Percentiles rank a stretch among this genome's conserved stretches.
These are phyloP conservation scores for Dothideomycetes sp. DNA, from an alignment of 2,329 filamentous ascomycete species.

Conservation along the genomic window DNA sequence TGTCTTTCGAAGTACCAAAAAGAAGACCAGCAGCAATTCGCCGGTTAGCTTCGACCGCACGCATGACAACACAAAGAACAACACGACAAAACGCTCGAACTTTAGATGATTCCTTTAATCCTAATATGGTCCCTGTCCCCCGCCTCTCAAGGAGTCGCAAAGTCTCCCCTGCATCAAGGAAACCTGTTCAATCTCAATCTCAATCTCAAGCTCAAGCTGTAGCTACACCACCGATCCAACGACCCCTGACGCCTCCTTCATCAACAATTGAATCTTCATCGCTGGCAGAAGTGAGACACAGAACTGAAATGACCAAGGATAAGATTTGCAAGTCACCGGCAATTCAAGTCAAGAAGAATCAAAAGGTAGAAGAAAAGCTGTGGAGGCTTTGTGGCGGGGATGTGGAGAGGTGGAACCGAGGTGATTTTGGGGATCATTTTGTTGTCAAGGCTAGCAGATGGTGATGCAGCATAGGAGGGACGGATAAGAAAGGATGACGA, in stretches of 20 bases:
- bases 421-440: conserved; percentile 26
- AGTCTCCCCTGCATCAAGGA: too few relatives aligned
- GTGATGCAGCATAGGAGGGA: too few relatives aligned
- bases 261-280: background rate
- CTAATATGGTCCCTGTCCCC: too few relatives aligned
- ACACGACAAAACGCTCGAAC: too few relatives aligned
- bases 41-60: background rate
- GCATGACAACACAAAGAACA: too few relatives aligned
- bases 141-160: too few relatives aligned
- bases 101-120: too few relatives aligned
- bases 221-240: conserved; percentile 3
- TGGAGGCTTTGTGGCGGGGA: conserved; percentile 26
- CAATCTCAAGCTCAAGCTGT: conserved; percentile 10
- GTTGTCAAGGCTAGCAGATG: conserved; percentile 24
- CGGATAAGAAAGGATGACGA: too few relatives aligned
- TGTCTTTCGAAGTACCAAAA: conserved; percentile 6
- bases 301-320: conserved; percentile 13
- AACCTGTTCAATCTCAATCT: too few relatives aligned
- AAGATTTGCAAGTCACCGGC: conserved; percentile 17
- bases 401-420: conserved; percentile 26
- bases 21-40: conserved; percentile 6
- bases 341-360: conserved; percentile 14
- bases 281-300: conserved; percentile 1
- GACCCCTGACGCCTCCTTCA: background rate
- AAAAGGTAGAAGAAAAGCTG: conserved; percentile 20